Conservation (phyloP, 164 flowering plant species). For the Sedum album region DNA sequence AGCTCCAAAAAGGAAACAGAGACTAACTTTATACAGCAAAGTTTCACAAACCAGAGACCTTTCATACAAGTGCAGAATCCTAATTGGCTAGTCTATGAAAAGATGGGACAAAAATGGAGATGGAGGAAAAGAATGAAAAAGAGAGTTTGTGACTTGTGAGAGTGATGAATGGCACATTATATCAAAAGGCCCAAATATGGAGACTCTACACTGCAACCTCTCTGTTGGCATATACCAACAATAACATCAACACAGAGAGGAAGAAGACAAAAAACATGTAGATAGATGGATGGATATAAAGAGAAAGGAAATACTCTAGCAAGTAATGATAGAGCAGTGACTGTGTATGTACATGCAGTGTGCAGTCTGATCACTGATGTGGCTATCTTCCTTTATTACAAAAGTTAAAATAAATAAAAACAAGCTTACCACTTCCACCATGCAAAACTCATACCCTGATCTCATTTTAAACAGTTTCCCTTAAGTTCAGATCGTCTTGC, state of each 20-base stretch:
- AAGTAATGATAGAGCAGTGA: neutral
- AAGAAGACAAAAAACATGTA: constrained; percentile 6
- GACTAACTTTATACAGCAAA: neutral
- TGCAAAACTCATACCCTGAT: neutral
- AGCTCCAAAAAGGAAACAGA: constrained; percentile 20
- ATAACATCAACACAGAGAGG: constrained; percentile 6
- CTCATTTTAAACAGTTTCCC: neutral
- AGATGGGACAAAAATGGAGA: constrained; percentile 1
- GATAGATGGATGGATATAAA: neutral
- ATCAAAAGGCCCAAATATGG: constrained; percentile 3
- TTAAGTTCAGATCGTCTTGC: neutral
- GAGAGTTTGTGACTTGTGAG: no score
- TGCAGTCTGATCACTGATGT: neutral
- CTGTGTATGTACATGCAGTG: neutral
- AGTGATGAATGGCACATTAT: neutral
- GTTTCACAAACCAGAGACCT: neutral
- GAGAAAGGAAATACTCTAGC: neutral
- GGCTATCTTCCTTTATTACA: neutral
- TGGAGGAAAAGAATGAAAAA: no score
- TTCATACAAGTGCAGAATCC: neutral
- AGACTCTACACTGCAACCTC: constrained; percentile 6
- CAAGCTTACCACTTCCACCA: neutral
- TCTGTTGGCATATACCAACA: neutral
- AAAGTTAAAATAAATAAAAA: neutral
- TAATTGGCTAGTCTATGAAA: constrained; percentile 2